A percentile compares a stretch with the other conserved stretches of the same genome.
Conservation (phyloP, 2,329 filamentous ascomycete genomes). For the Pseudogymnoascus sp. region DNA sequence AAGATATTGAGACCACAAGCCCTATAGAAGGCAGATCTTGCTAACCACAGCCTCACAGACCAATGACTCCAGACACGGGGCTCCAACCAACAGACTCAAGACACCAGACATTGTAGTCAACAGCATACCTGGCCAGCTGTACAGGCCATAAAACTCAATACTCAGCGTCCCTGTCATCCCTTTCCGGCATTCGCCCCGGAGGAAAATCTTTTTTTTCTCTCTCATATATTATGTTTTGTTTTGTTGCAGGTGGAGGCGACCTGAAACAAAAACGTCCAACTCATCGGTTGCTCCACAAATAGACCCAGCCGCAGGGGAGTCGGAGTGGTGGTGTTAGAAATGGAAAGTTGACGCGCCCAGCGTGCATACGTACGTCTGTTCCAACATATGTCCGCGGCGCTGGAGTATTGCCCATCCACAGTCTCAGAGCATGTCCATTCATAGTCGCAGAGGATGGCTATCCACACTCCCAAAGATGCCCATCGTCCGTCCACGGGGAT, state of each 20-base stretch:
- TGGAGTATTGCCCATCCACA: neutral
- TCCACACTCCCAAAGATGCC: neutral
- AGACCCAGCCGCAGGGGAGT: neutral
- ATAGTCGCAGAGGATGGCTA: neutral
- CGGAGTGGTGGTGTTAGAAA: neutral
- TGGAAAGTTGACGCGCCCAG: neutral
- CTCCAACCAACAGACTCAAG: neutral
- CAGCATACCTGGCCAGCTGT: neutral
- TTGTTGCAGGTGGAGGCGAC: neutral
- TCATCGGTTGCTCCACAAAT: conserved; percentile 7
- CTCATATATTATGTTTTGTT: conserved; percentile 4
- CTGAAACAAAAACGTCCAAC: conserved; percentile 7
- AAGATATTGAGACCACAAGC: neutral
- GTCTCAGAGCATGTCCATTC: neutral
- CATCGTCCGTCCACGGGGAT: neutral
- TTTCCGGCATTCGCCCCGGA: neutral
- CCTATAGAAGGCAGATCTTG: neutral
- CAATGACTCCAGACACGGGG: neutral
- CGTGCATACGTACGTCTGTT: neutral
- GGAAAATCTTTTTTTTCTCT: neutral
- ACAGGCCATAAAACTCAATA: neutral
- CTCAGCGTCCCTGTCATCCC: neutral
- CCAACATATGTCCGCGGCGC: neutral
- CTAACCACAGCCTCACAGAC: conserved; percentile 3
- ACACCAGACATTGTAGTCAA: neutral